Conservation (phyloP, 768 basidiomycete genomes). For the Lactarius hengduanensis region DNA sequence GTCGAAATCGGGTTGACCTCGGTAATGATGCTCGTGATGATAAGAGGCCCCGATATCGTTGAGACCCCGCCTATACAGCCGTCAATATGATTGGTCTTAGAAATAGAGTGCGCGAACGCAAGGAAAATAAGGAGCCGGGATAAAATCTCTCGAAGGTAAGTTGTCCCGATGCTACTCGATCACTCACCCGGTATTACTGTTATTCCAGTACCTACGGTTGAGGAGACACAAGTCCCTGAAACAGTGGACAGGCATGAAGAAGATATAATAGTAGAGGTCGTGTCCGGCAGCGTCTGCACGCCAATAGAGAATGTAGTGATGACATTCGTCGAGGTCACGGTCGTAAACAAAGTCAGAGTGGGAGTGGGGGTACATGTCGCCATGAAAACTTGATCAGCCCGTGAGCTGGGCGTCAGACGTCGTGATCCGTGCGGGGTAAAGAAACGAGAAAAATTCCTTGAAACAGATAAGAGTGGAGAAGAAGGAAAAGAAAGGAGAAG, state of each 20-base stretch:
- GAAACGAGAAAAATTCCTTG: conserved; percentile 1
- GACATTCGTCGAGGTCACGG: conserved; percentile 20
- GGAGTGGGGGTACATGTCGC: conserved; percentile 17
- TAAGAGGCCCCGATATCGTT: conserved; percentile 19
- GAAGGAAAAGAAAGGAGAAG: background rate
- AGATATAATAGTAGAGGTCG: conserved; percentile 9
- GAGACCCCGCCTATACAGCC: conserved; percentile 19
- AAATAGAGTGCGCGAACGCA: background rate
- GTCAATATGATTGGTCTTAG: conserved; percentile 3
- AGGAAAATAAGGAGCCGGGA: background rate
- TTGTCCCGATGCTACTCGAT: background rate
- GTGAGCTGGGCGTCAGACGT: conserved; percentile 3
- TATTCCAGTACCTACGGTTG: background rate
- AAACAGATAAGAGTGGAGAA: background rate
- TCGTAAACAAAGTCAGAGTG: conserved; percentile 25
- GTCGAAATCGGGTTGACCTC: conserved; percentile 24
- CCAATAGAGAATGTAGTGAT: conserved; percentile 19
- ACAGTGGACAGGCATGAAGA: conserved; percentile 17
- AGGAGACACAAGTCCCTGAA: conserved; percentile 5
- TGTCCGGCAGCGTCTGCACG: conserved; percentile 18
- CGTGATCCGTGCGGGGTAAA: background rate
- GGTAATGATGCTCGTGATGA: conserved; percentile 20
- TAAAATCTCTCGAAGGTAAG: background rate
- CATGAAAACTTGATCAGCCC: conserved; percentile 18
- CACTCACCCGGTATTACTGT: conserved; percentile 21